Conservation (phyloP, 164 flowering plant species). For the Sedum album region DNA sequence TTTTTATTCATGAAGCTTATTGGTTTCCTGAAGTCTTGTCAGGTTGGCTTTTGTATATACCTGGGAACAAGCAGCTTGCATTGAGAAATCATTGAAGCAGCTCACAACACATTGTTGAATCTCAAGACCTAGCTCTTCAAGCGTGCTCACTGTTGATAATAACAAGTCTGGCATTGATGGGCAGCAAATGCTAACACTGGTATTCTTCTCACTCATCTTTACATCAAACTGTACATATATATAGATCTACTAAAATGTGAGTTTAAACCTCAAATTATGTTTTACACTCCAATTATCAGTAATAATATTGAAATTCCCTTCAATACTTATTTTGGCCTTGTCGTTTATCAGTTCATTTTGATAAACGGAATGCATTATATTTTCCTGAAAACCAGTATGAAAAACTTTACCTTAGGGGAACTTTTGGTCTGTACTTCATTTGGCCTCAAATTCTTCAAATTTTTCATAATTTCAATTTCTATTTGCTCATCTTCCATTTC, state of each 20-base stretch:
- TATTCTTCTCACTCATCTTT: slow-evolving; percentile 51
- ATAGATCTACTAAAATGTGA: too few species aligned
- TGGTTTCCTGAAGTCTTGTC: not conserved
- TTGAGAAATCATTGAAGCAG: slow-evolving; percentile 77
- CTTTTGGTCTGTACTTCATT: slow-evolving; percentile 49
- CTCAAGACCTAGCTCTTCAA: slow-evolving; percentile 79
- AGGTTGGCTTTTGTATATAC: slow-evolving; percentile 19
- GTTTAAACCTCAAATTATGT: too few species aligned
- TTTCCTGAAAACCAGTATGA: not conserved
- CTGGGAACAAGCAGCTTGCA: slow-evolving; percentile 91
- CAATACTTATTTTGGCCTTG: too few species aligned
- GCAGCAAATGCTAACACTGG: slow-evolving; percentile 63
- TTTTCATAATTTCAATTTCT: slow-evolving; percentile 26
- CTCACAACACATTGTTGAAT: slow-evolving; percentile 92
- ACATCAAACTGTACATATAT: slow-evolving; percentile 55
- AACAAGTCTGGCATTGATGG: slow-evolving; percentile 61
- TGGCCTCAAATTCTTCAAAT: slow-evolving; percentile 45
- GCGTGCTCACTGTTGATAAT: slow-evolving; percentile 56
- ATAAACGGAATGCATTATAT: too few species aligned
- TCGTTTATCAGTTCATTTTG: too few species aligned
- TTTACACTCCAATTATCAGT: too few species aligned
- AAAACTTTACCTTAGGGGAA: slow-evolving; percentile 62
- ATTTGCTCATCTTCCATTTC: slow-evolving; percentile 29
- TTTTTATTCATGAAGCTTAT: not conserved
- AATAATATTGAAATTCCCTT: too few species aligned